phyloP scores from a whole-genome alignment of 164 flowering plant species.

The Aristolochia californica region DNA sequence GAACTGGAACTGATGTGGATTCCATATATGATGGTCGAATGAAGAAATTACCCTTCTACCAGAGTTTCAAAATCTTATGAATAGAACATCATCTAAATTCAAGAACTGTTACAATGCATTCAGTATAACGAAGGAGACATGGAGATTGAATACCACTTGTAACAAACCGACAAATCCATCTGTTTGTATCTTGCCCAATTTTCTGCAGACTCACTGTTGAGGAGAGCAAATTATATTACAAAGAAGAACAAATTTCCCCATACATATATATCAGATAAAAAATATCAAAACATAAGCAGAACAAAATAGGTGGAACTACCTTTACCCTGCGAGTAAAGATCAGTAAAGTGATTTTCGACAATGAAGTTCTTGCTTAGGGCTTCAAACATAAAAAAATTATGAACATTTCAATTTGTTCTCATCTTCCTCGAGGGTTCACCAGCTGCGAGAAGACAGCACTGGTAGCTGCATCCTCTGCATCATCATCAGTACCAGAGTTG shows the following conservation, averaged over 20 bases:
- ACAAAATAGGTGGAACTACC: no score
- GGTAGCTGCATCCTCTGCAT: slow-evolving; percentile 73
- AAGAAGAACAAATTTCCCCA: slow-evolving; percentile 11
- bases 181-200: slow-evolving; percentile 9
- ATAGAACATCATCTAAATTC: not conserved
- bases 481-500: slow-evolving; percentile 63
- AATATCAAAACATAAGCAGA: slow-evolving; percentile 1
- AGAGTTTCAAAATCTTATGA: no score
- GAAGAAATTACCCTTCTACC: no score
- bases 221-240: no score
- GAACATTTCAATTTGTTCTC: slow-evolving; percentile 7
- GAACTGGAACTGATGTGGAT: no score
- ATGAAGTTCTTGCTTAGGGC: no score
- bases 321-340: no score
- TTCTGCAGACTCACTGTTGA: slow-evolving; percentile 6
- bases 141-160: slow-evolving; percentile 12
- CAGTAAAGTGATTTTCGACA: no score
- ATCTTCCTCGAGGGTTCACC: slow-evolving; percentile 92
- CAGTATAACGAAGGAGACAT: slow-evolving; percentile 1
- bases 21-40: no score
- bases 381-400: no score
- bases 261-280: slow-evolving; percentile 4
- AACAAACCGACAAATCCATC: no score
- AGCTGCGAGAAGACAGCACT: slow-evolving; percentile 95
- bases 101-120: slow-evolving; percentile 10